phyloP scores from a whole-genome alignment of 352 stramenopile species.

The Globisporangium barbulae region DNA sequence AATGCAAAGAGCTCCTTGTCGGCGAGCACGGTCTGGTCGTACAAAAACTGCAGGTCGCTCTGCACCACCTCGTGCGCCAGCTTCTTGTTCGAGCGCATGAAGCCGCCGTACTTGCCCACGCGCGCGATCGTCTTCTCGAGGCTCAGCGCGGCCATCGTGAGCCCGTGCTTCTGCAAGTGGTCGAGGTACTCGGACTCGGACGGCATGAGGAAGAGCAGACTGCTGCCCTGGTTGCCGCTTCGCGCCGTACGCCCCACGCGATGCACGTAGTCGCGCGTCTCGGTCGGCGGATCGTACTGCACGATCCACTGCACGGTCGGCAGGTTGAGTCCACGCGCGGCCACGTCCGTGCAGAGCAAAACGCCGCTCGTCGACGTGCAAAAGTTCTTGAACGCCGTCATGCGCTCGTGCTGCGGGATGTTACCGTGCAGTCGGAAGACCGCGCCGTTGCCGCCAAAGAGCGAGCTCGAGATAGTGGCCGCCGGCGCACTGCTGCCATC shows the following conservation, averaged over 20 bases:
- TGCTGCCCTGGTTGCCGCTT: slow-evolving; percentile 96
- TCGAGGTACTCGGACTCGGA: slow-evolving; percentile 95
- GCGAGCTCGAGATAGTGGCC: slow-evolving; percentile 29
- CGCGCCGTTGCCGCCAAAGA: slow-evolving; percentile 57
- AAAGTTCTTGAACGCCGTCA: slow-evolving; percentile 95
- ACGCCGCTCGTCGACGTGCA: slow-evolving; percentile 88
- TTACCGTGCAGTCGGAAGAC: slow-evolving; percentile 94
- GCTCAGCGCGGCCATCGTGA: slow-evolving; percentile 81
- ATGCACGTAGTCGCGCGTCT: slow-evolving; percentile 99
- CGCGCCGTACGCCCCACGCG: slow-evolving; percentile 98
- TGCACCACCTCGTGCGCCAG: slow-evolving; percentile 77
- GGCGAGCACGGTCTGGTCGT: slow-evolving; percentile 76
- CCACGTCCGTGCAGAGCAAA: slow-evolving; percentile 98
- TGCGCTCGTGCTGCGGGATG: slow-evolving; percentile 95
- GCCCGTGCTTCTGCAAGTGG: slow-evolving; percentile 84
- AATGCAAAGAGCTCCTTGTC: slow-evolving; percentile 84
- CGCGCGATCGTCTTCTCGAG: slow-evolving; percentile 81
- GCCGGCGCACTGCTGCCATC: slow-evolving; percentile 78
- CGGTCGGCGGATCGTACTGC: slow-evolving; percentile 98
- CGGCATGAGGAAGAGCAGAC: slow-evolving; percentile 96
- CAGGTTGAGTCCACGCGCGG: slow-evolving; percentile 97
- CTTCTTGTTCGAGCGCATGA: slow-evolving; percentile 71
- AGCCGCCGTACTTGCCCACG: slow-evolving; percentile 55
- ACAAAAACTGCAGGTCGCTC: slow-evolving; percentile 80
- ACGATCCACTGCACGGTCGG: slow-evolving; percentile 95